Conservation (phyloP, 192 early-diverging fungal genomes). For the Lobulomyces angularis region DNA sequence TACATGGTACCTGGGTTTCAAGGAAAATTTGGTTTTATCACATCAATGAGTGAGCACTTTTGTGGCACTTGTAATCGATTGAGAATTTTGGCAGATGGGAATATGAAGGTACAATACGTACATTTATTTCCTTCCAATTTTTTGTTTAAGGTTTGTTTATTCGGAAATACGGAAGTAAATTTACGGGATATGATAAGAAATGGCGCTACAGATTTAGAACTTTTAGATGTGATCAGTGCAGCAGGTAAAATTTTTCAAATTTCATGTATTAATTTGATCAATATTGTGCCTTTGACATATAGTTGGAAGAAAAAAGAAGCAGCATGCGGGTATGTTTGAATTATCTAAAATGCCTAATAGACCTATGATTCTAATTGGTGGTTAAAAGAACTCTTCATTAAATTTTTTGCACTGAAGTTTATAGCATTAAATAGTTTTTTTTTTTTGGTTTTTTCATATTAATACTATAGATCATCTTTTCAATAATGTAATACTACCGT, state of each 20-base stretch:
- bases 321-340: constrained; percentile 87
- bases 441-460: too few species aligned
- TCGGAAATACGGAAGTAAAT: constrained; percentile 84
- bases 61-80: constrained; percentile 89
- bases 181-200: constrained; percentile 66
- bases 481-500: too few species aligned
- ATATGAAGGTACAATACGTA: constrained; percentile 54
- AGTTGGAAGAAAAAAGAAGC: constrained; percentile 73
- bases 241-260: constrained; percentile 39
- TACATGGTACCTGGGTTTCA: constrained; percentile 63
- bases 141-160: constrained; percentile 52
- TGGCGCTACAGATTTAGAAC: constrained; percentile 45
- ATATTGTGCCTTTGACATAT: not conserved
- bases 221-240: constrained; percentile 56
- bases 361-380: constrained; percentile 93
- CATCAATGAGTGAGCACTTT: constrained; percentile 96
- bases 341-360: constrained; percentile 72
- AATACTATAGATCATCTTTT: too few species aligned
- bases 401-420: too few species aligned
- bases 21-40: constrained; percentile 93
- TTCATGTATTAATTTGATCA: not conserved
- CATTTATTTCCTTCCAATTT: not conserved
- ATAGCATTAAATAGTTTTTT: too few species aligned
- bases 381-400: constrained; percentile 42
- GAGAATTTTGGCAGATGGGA: constrained; percentile 86